Evolutionary conservation across 179 eudicot genomes (phyloP), one percentile per base, ranked within the genome.

Genomic region (Sideroxylon spinosum): DNA sequence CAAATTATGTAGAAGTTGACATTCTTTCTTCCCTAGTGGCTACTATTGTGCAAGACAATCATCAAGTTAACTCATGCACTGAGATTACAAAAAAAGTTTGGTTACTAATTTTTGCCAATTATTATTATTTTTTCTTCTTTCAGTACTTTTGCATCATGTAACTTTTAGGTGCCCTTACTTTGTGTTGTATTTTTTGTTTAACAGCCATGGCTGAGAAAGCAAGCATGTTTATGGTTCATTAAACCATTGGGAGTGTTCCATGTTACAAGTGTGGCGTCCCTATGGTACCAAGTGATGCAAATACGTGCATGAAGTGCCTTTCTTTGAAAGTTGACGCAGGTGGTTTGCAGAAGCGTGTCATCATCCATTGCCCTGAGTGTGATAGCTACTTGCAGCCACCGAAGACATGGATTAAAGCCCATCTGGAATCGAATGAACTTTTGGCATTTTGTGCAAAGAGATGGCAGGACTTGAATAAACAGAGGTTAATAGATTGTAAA

Each of bases 311-410:
- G n/a, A 59, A 59, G 63, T 59, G 63, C 22, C 22, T 59, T 1
- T 17, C 17, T 19, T 59, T 23, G 1, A 23, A 59, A 59, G 25
- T 59, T n/a, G 25, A 59, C 25, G 16, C 63, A 59, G 63, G 16
- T 10, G 63, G 63, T 59, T n/a, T 59, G 9, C 63, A 59, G 63
- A 59, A 59, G 63, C 63, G 1, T 16, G 63, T 59, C 23, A 59
- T 59, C 16, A 59, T 59, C 0, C 63, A 59, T 59, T 59, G 63
- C 76, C 89, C 87, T 11, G 86, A 89, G 32, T 90, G 94, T 63
- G 74, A 81, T 68, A 81, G 77, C 44, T 90, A 89, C 80, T 77
- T 89, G 78, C 92, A 89, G 79, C 92, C 94, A 11, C 94, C 92
- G 0, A 86, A 77, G 76, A 90, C 92, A 9, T 82, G 92, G 81